Base-by-base conservation (phyloP, 139 green algal species). In the Tetradesmus obliquus region DNA sequence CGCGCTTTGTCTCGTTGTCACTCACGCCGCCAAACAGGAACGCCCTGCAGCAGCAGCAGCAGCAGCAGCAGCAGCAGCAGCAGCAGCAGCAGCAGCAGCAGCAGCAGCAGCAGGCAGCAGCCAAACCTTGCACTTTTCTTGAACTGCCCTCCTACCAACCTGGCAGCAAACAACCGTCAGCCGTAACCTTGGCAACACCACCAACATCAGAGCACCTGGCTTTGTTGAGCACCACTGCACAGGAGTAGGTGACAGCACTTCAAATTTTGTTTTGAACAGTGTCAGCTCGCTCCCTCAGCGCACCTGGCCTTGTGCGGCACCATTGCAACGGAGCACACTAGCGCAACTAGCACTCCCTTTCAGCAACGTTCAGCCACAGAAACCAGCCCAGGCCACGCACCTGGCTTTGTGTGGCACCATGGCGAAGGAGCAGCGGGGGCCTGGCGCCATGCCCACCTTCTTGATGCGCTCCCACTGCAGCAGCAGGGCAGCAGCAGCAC, bases 11-110 rank as follows among this genome's bases (percentile, higher is more conserved):
- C 80, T 98, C 96, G 91, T 97, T 96, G 93, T 99, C 98, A 9
- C 95, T 94, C 32, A 99, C 96, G 22, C 98, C 98, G 2, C 98
- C 98, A 95, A 99, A 99, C 55, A 99, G 83, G 19, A 99, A 94
- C 1, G 96, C 96, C 86, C 86, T 90, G 86, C 76, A 76, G 80
- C 62, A 72, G 54, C 20, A 55, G 13, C 12, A 84, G 79, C n/a
- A 17, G 51, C 32, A 84, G n/a, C 22, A 55, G 32, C 22, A 84
- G 10, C 32, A 84, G 72, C 72, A 55, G 79, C 22, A 22, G 79
- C 79, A n/a, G n/a, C n/a, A n/a, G 86, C 76, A 76, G 80, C 62
- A 72, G 54, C 20, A 55, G 13, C 12, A 84, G 79, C n/a, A n/a
- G 13, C 15, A n/a, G 66, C 66, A 76, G 32, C 32, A 45, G 32